Conservation (phyloP, 169 alveolate genomes). For the Ichthyophthirius multifiliis region DNA sequence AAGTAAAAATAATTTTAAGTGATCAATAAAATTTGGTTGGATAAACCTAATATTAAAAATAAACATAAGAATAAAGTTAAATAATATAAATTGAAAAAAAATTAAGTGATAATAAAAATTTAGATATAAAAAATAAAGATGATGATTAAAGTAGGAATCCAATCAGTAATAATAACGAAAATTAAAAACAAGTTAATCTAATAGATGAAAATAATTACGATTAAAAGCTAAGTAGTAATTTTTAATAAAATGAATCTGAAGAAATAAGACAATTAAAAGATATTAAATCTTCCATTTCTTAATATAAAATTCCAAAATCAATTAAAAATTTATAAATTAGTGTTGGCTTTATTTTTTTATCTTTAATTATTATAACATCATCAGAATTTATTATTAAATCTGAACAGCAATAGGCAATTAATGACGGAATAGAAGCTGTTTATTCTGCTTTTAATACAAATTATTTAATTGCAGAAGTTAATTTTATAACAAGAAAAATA, state of each 20-base stretch:
- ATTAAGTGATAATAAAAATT: neutral
- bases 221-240: neutral
- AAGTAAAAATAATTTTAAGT: no score
- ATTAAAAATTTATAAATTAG: neutral
- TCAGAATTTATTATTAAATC: neutral
- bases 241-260: neutral
- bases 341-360: neutral
- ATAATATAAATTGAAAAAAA: neutral
- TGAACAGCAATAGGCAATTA: neutral
- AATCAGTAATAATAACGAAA: neutral
- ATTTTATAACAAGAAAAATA: slow-evolving; percentile 24
- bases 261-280: slow-evolving; percentile 3
- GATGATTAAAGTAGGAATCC: neutral
- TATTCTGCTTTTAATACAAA: slow-evolving; percentile 12
- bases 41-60: neutral
- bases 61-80: neutral
- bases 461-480: slow-evolving; percentile 33
- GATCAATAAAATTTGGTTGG: neutral
- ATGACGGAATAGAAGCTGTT: slow-evolving; percentile 31
- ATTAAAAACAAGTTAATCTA: neutral
- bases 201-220: neutral
- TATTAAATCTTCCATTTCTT: neutral
- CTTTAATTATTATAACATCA: neutral
- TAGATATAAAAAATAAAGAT: neutral
- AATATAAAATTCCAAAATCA: neutral